Percentiles rank a stretch among this genome's conserved stretches.
phyloP scores from a whole-genome alignment of 2,329 filamentous ascomycete species.

The Coniella vitis region DNA sequence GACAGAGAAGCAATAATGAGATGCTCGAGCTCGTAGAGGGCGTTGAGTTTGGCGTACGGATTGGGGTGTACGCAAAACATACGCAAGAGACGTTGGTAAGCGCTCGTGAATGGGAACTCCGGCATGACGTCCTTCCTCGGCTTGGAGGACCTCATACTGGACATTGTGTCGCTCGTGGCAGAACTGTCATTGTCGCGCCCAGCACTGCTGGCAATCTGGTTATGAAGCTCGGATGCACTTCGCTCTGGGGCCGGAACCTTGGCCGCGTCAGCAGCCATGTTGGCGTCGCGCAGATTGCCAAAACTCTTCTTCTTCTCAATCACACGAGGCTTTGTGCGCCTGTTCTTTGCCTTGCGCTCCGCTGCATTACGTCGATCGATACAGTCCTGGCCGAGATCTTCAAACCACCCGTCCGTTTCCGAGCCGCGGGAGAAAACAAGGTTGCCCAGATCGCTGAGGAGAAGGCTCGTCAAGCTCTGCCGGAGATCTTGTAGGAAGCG shows the following conservation, averaged over 20 bases:
- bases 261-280: conserved; percentile 34
- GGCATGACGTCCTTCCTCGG: conserved; percentile 28
- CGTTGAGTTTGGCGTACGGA: conserved; percentile 77
- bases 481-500: conserved; percentile 72
- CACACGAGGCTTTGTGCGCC: conserved; percentile 42
- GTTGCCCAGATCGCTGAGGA: conserved; percentile 84
- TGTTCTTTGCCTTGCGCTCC: conserved; percentile 41
- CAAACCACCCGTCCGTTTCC: conserved; percentile 88
- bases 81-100: conserved; percentile 71
- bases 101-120: conserved; percentile 73
- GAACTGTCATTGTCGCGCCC: conserved; percentile 32
- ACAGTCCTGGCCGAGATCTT: conserved; percentile 58
- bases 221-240: conserved; percentile 20
- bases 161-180: conserved; percentile 32
- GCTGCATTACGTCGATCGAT: conserved; percentile 54
- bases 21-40: conserved; percentile 74
- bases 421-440: conserved; percentile 82
- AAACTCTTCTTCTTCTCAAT: conserved; percentile 64
- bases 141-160: conserved; percentile 22
- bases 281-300: conserved; percentile 51
- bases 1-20: conserved; percentile 72
- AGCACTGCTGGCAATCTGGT: neutral
- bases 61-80: conserved; percentile 89
- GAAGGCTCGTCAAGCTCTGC: conserved; percentile 72
- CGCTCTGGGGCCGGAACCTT: conserved; percentile 23